Base-by-base conservation (phyloP, 1,139 yeast species). In the Blastobotrys indianensis region DNA sequence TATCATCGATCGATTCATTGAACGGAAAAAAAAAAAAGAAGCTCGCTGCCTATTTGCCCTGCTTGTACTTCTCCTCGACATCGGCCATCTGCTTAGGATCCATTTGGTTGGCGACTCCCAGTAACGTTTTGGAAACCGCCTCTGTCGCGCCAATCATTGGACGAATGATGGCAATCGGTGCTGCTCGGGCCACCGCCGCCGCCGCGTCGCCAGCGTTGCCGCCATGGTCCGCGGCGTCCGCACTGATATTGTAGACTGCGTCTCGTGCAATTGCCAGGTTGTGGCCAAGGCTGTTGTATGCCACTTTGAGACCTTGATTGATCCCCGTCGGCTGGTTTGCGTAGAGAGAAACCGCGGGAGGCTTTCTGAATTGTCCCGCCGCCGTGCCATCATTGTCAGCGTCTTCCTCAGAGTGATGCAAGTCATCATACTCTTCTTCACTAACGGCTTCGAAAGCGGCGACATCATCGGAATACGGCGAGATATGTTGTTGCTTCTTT, bases 101-200 rank as follows among this genome's bases (percentile, higher is more conserved):
- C 37, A 88, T 69, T 52, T 82, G 85, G 61, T 88, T 88, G 37
- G 90, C 80, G 7, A 90, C 73, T 1, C 97, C 97, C 69, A 87
- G 75, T 46, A 90, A 68, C 0, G 95, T 76, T 58, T 80, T 85
- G 16, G 92, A 83, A 2, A 90, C 73, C 0, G 95, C 95, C 61
- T 88, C 97, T 0, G 97, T 85, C 0, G 95, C 88, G 1, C 97
- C 97, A 54, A 90, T 88, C 58, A 87, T 75, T 1, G 97, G 97
- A 41, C 97, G 67, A 2, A 90, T 74, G 13, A 90, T 65, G 7
- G 88, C 81, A 17, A 86, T 77, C 0, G 97, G 97, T 0, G 95
- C 79, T 1, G 84, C 86, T 54, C 76, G 77, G 28, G 85, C 80
- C n/a, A 87, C 72, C 0, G 85, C 79, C 17, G 70, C 68, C 1